These are phyloP conservation scores for Mimosa bimucronata DNA, from an alignment of 306 rosid species.

Conservation along the genomic window DNA sequence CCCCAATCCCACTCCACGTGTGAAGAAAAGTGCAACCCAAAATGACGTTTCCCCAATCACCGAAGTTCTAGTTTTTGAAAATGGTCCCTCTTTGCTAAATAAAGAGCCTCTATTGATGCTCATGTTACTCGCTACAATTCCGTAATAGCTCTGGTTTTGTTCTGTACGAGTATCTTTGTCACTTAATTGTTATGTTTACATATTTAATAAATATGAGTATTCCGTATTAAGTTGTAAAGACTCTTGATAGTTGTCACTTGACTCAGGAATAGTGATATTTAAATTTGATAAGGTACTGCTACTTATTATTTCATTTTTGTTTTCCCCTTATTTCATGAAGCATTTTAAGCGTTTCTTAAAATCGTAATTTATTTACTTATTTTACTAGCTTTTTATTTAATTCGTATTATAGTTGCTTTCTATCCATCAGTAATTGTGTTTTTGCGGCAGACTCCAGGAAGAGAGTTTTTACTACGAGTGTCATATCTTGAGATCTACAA, in stretches of 20 bases:
- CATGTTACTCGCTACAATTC: background rate
- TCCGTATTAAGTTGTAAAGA: background rate
- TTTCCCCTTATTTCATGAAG: background rate
- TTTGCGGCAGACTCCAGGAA: constrained; percentile 90
- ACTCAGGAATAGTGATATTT: background rate
- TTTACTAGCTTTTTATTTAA: background rate
- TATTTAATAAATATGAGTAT: too few relatives aligned
- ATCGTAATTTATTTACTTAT: background rate
- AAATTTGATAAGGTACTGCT: background rate
- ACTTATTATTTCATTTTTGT: background rate
- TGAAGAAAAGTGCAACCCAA: background rate
- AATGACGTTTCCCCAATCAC: background rate
- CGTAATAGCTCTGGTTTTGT: background rate
- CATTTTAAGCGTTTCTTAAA: background rate
- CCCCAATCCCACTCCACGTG: background rate
- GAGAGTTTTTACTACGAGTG: constrained; percentile 96
- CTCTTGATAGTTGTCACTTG: background rate
- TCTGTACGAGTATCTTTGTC: constrained; percentile 1
- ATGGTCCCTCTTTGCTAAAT: background rate
- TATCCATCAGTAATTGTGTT: constrained; percentile 35
- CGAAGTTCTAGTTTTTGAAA: background rate
- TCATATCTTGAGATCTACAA: constrained; percentile 97
- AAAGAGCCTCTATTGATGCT: background rate
- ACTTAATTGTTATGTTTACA: background rate
- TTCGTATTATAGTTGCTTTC: constrained; percentile 6